Evolutionary conservation across 768 basidiomycete genomes (phyloP).

Genomic region (Boletellus sp.): DNA sequence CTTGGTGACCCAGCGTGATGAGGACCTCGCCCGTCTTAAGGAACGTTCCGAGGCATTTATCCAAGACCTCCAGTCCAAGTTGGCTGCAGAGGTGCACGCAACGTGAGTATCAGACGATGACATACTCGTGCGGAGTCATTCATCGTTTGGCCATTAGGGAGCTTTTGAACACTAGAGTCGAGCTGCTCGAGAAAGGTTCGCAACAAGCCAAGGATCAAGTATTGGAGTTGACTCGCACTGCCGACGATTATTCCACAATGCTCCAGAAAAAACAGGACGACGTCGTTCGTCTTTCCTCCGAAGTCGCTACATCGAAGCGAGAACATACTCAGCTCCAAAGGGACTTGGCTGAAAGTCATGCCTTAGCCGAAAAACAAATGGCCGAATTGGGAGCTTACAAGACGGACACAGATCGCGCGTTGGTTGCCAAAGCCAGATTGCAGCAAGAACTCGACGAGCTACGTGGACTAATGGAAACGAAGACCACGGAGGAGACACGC

Average conservation of each 20-base stretch:
- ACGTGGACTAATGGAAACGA: conserved; percentile 77
- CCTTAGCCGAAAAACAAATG: conserved; percentile 60
- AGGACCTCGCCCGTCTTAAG: conserved; percentile 69
- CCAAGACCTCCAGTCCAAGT: conserved; percentile 67
- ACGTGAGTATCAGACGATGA: conserved; percentile 43
- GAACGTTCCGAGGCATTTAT: conserved; percentile 66
- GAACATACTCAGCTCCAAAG: conserved; percentile 54
- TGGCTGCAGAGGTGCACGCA: conserved; percentile 59
- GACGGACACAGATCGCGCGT: conserved; percentile 46
- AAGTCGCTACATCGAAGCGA: conserved; percentile 50
- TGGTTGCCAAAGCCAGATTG: conserved; percentile 52
- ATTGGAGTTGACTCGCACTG: conserved; percentile 69
- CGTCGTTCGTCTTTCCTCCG: conserved; percentile 48
- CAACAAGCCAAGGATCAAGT: conserved; percentile 75
- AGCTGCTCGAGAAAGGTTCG: conserved; percentile 61
- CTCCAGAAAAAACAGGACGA: conserved; percentile 77
- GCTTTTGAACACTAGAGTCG: conserved; percentile 52
- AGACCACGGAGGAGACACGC: conserved; percentile 80
- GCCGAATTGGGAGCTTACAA: conserved; percentile 60
- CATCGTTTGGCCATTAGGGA: conserved; percentile 48
- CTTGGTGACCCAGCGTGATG: conserved; percentile 69
- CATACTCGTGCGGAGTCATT: not conserved
- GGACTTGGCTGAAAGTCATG: conserved; percentile 66
- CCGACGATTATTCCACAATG: conserved; percentile 70
- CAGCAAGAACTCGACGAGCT: conserved; percentile 85